Evolutionary conservation across 2,329 filamentous ascomycete genomes (phyloP).

Genomic region (Metarhizium anisopliae): DNA sequence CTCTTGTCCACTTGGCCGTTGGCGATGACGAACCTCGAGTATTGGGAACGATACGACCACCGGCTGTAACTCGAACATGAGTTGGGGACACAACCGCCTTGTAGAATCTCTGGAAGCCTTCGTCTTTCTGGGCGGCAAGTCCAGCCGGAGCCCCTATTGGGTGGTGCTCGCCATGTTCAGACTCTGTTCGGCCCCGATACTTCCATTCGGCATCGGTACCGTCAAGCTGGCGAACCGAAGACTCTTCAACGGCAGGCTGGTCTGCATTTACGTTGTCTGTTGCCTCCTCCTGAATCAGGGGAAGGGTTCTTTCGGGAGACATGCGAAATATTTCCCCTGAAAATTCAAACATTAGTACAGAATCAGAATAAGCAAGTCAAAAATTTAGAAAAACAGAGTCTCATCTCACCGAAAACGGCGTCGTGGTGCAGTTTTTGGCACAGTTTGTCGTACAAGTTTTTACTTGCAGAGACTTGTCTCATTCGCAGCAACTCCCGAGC

Average conservation of each 20-base stretch:
- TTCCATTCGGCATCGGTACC: slow-evolving; percentile 34
- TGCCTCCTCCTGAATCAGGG: slow-evolving; percentile 22
- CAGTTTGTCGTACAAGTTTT: slow-evolving; percentile 19
- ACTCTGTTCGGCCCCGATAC: slow-evolving; percentile 36
- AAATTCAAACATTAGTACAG: not conserved
- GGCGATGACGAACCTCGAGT: slow-evolving; percentile 45
- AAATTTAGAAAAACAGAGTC: not conserved
- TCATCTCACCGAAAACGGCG: slow-evolving; percentile 29
- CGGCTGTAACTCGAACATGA: slow-evolving; percentile 58
- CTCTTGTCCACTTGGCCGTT: slow-evolving; percentile 39
- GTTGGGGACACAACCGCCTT: slow-evolving; percentile 60
- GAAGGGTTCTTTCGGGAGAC: slow-evolving; percentile 15
- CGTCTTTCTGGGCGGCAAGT: slow-evolving; percentile 45
- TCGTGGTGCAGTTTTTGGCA: slow-evolving; percentile 28
- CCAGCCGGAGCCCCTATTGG: slow-evolving; percentile 46
- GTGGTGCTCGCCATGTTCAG: slow-evolving; percentile 32
- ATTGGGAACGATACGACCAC: slow-evolving; percentile 59
- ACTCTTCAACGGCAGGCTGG: slow-evolving; percentile 6
- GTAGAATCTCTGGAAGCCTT: slow-evolving; percentile 61
- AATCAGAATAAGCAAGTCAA: not conserved
- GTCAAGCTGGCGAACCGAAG: slow-evolving; percentile 23
- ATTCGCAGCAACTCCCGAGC: slow-evolving; percentile 34
- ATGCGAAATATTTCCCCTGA: slow-evolving; percentile 24
- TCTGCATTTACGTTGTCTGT: slow-evolving; percentile 7
- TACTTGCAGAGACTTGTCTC: slow-evolving; percentile 16